phyloP scores from a whole-genome alignment of 1,284 basidiomycete species.

The Farysia itapuensis region DNA sequence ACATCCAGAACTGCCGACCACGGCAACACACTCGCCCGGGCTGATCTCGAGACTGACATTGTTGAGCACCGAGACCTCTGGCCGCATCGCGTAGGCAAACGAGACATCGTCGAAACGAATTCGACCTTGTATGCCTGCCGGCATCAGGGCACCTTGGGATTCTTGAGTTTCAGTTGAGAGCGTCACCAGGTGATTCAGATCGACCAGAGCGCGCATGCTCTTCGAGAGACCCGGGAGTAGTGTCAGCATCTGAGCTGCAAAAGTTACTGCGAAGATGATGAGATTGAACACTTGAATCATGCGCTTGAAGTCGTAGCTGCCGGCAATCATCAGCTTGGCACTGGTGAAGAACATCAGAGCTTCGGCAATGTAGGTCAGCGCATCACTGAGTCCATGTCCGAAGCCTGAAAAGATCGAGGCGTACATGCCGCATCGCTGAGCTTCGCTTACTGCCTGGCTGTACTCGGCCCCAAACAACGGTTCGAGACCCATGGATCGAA shows the following conservation, averaged over 20 bases:
- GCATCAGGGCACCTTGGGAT: neutral
- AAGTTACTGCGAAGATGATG: slow-evolving; percentile 88
- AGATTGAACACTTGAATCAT: slow-evolving; percentile 89
- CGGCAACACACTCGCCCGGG: slow-evolving; percentile 50
- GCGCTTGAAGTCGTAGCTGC: slow-evolving; percentile 79
- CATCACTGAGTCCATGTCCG: slow-evolving; percentile 76
- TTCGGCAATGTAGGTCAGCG: slow-evolving; percentile 73
- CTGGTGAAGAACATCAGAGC: slow-evolving; percentile 88
- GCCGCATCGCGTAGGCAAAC: slow-evolving; percentile 39
- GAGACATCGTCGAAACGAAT: slow-evolving; percentile 42
- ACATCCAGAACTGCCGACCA: slow-evolving; percentile 54
- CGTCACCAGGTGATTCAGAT: slow-evolving; percentile 72
- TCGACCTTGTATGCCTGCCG: slow-evolving; percentile 9
- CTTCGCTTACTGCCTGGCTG: slow-evolving; percentile 67
- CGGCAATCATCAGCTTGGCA: slow-evolving; percentile 75
- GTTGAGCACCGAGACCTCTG: slow-evolving; percentile 23
- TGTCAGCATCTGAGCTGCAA: slow-evolving; percentile 82
- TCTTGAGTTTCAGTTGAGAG: slow-evolving; percentile 5
- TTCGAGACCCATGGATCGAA: slow-evolving; percentile 87
- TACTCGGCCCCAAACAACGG: slow-evolving; percentile 73
- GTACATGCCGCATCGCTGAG: slow-evolving; percentile 71
- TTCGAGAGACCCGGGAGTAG: slow-evolving; percentile 63
- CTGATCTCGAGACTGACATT: slow-evolving; percentile 21
- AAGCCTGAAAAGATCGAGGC: slow-evolving; percentile 82
- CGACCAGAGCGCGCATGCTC: slow-evolving; percentile 67